Evolutionary conservation across 352 stramenopile genomes (phyloP).

Genomic region (Thraustotheca clavata): DNA sequence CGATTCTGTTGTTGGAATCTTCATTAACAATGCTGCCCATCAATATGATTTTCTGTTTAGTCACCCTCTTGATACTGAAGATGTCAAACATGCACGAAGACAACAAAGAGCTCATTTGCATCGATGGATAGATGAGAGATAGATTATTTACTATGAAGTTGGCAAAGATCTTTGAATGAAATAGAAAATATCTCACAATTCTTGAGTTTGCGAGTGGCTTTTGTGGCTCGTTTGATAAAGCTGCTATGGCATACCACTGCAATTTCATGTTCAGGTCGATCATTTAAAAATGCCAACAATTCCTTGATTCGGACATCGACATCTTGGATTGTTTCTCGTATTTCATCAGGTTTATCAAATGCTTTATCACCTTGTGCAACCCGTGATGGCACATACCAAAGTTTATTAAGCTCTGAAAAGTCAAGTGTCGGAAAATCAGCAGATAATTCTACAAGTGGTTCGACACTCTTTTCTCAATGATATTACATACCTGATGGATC

Average conservation of each 20-base stretch:
- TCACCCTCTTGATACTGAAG: conserved; percentile 37
- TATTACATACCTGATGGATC: conserved; percentile 31
- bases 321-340: conserved; percentile 49
- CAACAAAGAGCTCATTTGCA: conserved; percentile 36
- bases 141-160: no score
- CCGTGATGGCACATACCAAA: conserved; percentile 65
- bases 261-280: conserved; percentile 58
- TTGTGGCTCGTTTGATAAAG: conserved; percentile 80
- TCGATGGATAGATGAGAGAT: no score
- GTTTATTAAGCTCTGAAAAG: conserved; percentile 27
- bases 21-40: conserved; percentile 37
- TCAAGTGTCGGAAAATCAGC: no score
- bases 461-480: neutral
- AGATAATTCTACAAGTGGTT: conserved; percentile 28
- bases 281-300: conserved; percentile 45
- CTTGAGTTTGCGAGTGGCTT: conserved; percentile 62
- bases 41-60: conserved; percentile 54
- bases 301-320: conserved; percentile 55
- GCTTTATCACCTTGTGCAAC: no score
- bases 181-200: conserved; percentile 73
- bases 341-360: no score
- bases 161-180: conserved; percentile 20
- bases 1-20: conserved; percentile 33
- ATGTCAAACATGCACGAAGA: conserved; percentile 29
- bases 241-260: conserved; percentile 72